A percentile compares a stretch with the other conserved stretches of the same genome.
These are phyloP conservation scores for Larix kaempferi DNA, from an alignment of 75 land plant genomes.

Conservation along the genomic window DNA sequence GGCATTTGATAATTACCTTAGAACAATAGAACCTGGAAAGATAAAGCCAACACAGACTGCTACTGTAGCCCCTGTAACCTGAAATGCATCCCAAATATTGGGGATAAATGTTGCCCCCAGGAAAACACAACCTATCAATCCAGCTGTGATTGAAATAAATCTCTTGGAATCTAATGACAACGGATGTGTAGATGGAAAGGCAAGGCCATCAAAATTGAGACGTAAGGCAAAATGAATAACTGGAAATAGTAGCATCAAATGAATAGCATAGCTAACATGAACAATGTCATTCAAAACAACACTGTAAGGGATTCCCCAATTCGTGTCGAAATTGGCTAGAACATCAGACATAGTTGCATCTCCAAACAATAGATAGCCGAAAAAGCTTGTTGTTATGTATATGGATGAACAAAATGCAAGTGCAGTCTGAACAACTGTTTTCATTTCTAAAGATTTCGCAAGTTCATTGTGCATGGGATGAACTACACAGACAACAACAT, in stretches of 20 bases:
- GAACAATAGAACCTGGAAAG: slow-evolving; percentile 69
- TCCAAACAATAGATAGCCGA: slow-evolving; percentile 90
- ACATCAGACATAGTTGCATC: slow-evolving; percentile 75
- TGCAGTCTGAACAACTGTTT: slow-evolving; percentile 54
- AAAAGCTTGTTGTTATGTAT: slow-evolving; percentile 76
- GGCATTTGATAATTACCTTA: slow-evolving; percentile 35
- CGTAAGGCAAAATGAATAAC: slow-evolving; percentile 74
- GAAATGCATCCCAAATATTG: slow-evolving; percentile 92
- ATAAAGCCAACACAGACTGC: slow-evolving; percentile 75
- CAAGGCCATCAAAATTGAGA: slow-evolving; percentile 73
- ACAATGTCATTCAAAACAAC: slow-evolving; percentile 62
- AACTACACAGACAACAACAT: slow-evolving; percentile 47
- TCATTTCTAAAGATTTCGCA: slow-evolving; percentile 43
- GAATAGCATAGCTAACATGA: slow-evolving; percentile 70
- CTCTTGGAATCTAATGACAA: slow-evolving; percentile 44
- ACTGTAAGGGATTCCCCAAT: slow-evolving; percentile 86
- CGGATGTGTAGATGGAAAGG: slow-evolving; percentile 63
- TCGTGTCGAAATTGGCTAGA: slow-evolving; percentile 84
- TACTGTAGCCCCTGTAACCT: slow-evolving; percentile 83
- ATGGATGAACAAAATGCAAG: slow-evolving; percentile 61
- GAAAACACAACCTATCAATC: slow-evolving; percentile 50
- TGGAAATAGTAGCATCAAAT: slow-evolving; percentile 86
- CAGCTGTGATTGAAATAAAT: slow-evolving; percentile 45
- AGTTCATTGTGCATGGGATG: slow-evolving; percentile 95
- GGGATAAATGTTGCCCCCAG: slow-evolving; percentile 75